phyloP scores from a whole-genome alignment of 140 eudicot genomes.

The Stevia rebaudiana region DNA sequence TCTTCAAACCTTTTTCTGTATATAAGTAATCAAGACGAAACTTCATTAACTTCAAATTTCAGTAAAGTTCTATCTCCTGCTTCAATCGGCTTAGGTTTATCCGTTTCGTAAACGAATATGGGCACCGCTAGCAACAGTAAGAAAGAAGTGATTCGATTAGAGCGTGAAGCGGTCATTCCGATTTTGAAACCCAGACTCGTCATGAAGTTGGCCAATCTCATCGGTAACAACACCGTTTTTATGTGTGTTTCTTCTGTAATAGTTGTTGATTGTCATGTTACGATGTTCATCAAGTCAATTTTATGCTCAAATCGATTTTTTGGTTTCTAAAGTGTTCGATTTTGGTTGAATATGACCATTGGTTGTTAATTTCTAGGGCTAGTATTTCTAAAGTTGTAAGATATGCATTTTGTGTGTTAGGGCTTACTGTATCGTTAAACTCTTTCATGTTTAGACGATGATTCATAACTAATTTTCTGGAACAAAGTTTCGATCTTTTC shows the following conservation, averaged over 20 bases:
- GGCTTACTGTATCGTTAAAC: constrained; percentile 4
- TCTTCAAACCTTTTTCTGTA: constrained; percentile 9
- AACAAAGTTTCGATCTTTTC: not conserved
- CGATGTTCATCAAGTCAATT: constrained; percentile 10
- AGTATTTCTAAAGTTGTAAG: not conserved
- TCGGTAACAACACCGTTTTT: constrained; percentile 40
- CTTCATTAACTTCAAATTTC: constrained; percentile 7
- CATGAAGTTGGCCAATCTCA: constrained; percentile 76
- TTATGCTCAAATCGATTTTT: not conserved
- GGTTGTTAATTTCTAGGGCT: not conserved
- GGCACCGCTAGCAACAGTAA: constrained; percentile 26
- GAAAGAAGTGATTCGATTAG: constrained; percentile 78
- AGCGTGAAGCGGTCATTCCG: constrained; percentile 90
- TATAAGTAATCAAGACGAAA: not conserved
- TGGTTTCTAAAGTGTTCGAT: constrained; percentile 7
- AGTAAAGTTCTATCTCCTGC: not conserved
- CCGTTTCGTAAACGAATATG: constrained; percentile 13
- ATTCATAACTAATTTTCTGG: not conserved
- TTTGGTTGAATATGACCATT: constrained; percentile 13
- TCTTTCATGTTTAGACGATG: not conserved
- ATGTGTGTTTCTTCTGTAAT: not conserved
- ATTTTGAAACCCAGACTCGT: constrained; percentile 75
- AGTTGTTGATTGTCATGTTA: not conserved
- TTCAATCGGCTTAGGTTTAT: constrained; percentile 15
- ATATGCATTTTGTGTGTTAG: constrained; percentile 9